Percentiles rank a stretch among this genome's conserved stretches.
Conservation (phyloP, 768 basidiomycete species). For the Hygrophorus pudorinus region DNA sequence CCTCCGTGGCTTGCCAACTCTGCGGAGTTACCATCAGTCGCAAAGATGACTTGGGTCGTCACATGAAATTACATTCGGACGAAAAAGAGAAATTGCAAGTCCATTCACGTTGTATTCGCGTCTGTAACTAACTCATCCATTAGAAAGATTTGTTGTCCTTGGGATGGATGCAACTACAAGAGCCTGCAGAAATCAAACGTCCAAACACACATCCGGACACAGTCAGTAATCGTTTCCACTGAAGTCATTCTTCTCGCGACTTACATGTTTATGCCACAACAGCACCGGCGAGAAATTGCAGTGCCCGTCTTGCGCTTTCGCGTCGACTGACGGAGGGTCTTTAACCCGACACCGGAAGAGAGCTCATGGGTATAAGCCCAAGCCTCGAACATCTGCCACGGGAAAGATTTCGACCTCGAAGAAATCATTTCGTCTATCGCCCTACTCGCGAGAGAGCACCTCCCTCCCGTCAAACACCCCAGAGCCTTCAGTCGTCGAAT, state of each 20-base stretch:
- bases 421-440: too few species aligned
- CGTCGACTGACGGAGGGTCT: slow-evolving; percentile 20
- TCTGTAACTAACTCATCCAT: not conserved
- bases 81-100: slow-evolving; percentile 9
- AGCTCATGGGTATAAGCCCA: slow-evolving; percentile 14
- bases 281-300: slow-evolving; percentile 21
- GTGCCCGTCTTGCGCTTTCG: slow-evolving; percentile 19
- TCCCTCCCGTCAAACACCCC: too few species aligned
- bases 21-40: slow-evolving; percentile 13
- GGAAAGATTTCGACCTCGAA: too few species aligned
- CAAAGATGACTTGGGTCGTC: slow-evolving; percentile 13
- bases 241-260: not conserved
- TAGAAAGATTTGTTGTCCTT: slow-evolving; percentile 21
- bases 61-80: slow-evolving; percentile 13
- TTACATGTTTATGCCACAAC: not conserved
- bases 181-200: slow-evolving; percentile 23
- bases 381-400: too few species aligned
- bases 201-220: slow-evolving; percentile 21
- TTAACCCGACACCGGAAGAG: slow-evolving; percentile 23
- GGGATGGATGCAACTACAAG: slow-evolving; percentile 17
- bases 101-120: not conserved
- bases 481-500: too few species aligned
- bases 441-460: too few species aligned
- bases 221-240: slow-evolving; percentile 14
- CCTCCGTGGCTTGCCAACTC: slow-evolving; percentile 4